phyloP scores from a whole-genome alignment of 768 basidiomycete genomes.

The Amanita brunnescens region DNA sequence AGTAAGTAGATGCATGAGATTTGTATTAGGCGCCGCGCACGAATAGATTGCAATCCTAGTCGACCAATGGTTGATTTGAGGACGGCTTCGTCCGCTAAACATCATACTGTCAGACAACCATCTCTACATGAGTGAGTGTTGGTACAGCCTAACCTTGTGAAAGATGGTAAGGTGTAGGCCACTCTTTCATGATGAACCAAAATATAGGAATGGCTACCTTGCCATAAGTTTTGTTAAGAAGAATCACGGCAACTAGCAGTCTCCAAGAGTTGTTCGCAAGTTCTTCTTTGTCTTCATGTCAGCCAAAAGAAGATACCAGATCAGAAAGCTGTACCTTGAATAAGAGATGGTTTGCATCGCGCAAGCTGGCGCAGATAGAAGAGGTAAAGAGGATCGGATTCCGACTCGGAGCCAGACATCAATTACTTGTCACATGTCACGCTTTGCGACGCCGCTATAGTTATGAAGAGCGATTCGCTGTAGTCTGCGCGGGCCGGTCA shows the following conservation, averaged over 20 bases:
- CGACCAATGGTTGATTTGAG: background rate
- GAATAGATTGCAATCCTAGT: background rate
- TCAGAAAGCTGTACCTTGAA: no score
- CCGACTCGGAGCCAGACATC: background rate
- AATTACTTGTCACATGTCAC: no score
- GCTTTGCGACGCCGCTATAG: no score
- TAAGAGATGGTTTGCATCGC: background rate
- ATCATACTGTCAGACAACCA: background rate
- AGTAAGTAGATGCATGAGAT: background rate
- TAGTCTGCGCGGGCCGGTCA: no score
- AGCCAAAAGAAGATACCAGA: no score
- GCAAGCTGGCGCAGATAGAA: slow-evolving; percentile 16
- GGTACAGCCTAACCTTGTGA: slow-evolving; percentile 34
- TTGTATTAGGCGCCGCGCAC: background rate
- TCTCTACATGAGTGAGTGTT: slow-evolving; percentile 17
- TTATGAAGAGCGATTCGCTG: no score
- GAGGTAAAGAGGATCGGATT: slow-evolving; percentile 18
- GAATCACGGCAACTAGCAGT: slow-evolving; percentile 53
- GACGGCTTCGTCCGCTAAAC: background rate
- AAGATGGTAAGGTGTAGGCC: slow-evolving; percentile 50
- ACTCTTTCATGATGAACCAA: slow-evolving; percentile 43
- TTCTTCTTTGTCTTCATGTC: slow-evolving; percentile 30
- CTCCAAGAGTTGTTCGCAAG: slow-evolving; percentile 59
- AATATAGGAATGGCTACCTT: slow-evolving; percentile 59
- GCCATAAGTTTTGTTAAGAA: slow-evolving; percentile 66